Percentiles rank a stretch among this genome's conserved stretches.
Conservation (phyloP, 2,329 filamentous ascomycete species). For the Blumeriella jaapii region DNA sequence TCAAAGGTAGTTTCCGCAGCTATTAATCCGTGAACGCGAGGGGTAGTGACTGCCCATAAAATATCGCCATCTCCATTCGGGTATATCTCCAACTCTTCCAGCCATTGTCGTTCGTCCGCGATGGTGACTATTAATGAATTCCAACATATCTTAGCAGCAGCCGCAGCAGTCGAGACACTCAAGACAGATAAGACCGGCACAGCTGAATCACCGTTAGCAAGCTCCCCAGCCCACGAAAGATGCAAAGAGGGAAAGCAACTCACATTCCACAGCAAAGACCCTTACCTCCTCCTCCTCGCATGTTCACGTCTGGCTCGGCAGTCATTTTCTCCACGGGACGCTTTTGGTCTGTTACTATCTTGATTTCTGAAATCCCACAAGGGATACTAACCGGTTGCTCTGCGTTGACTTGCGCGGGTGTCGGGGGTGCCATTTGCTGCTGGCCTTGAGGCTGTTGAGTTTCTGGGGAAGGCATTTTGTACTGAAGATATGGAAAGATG, state of each 20-base stretch:
- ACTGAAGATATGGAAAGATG: neutral
- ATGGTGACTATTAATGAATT: too few relatives aligned
- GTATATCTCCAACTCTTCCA: too few relatives aligned
- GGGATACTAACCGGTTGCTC: conserved; percentile 24
- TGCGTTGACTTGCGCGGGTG: conserved; percentile 8
- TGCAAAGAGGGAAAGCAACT: conserved; percentile 6
- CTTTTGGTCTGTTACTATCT: conserved; percentile 22
- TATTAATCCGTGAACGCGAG: too few relatives aligned
- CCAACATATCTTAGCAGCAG: too few relatives aligned
- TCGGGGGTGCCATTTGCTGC: conserved; percentile 21
- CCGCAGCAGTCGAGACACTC: conserved; percentile 25
- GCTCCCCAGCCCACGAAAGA: neutral
- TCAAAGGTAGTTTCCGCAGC: too few relatives aligned
- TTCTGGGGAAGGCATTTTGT: conserved; percentile 25
- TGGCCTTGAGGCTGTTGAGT: conserved; percentile 21
- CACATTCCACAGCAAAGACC: conserved; percentile 24
- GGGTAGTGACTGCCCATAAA: too few relatives aligned
- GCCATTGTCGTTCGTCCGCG: too few relatives aligned
- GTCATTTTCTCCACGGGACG: conserved; percentile 22
- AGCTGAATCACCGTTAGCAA: conserved; percentile 12
- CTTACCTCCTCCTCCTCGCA: conserved; percentile 21
- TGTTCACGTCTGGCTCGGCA: conserved; percentile 18
- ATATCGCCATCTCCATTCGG: too few relatives aligned
- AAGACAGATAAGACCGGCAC: conserved; percentile 24
- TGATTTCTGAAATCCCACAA: conserved; percentile 15